A percentile compares a stretch with the other conserved stretches of the same genome.
Conservation (phyloP, 805 yeast species). For the Starmerella cellae region DNA sequence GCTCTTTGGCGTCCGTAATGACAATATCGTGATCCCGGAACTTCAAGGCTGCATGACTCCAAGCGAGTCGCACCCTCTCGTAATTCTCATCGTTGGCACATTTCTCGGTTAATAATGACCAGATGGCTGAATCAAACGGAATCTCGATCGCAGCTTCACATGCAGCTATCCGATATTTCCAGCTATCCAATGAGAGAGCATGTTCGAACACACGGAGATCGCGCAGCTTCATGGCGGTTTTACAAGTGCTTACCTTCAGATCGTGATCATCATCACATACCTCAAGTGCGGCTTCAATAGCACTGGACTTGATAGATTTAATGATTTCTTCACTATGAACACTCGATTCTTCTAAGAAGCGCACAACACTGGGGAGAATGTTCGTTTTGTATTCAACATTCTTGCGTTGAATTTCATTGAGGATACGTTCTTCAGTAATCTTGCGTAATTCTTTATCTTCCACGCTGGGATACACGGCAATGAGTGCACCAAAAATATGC, state of each 20-base stretch:
- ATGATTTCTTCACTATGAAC: neutral
- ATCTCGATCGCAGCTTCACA: slow-evolving; percentile 31
- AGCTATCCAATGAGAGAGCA: slow-evolving; percentile 31
- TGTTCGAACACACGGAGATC: slow-evolving; percentile 2
- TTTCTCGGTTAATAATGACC: slow-evolving; percentile 9
- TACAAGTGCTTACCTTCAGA: slow-evolving; percentile 10
- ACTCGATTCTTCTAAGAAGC: slow-evolving; percentile 29
- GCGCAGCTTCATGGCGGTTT: slow-evolving; percentile 5
- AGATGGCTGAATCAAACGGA: slow-evolving; percentile 8
- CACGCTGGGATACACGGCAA: slow-evolving; percentile 33
- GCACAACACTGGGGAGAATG: slow-evolving; percentile 42
- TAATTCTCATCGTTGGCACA: slow-evolving; percentile 16
- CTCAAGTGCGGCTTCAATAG: neutral
- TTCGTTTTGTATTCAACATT: slow-evolving; percentile 51
- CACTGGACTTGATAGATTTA: neutral
- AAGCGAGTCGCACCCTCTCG: slow-evolving; percentile 48
- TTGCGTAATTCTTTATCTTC: slow-evolving; percentile 27
- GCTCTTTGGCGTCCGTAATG: neutral
- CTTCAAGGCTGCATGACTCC: slow-evolving; percentile 30
- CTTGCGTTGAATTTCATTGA: slow-evolving; percentile 50
- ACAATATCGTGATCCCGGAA: slow-evolving; percentile 6
- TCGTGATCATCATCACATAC: slow-evolving; percentile 21
- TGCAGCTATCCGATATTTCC: slow-evolving; percentile 45
- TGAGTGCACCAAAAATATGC: slow-evolving; percentile 53
- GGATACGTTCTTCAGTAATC: slow-evolving; percentile 34